Evolutionary conservation across 805 yeast species (phyloP).

Genomic region (Pichia gijzeniarum): DNA sequence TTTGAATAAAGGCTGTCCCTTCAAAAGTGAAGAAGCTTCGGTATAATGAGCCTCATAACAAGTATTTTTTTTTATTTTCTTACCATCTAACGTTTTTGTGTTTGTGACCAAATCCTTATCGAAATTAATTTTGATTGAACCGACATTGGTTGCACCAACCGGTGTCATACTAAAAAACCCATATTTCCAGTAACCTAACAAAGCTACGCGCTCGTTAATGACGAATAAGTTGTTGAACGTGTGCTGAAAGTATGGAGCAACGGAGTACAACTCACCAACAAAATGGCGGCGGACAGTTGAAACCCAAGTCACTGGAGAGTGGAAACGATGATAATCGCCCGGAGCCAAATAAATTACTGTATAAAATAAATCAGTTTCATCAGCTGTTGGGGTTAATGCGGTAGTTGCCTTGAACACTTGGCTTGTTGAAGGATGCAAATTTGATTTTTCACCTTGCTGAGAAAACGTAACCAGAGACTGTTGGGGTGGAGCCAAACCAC

Average conservation of each 20-base stretch:
- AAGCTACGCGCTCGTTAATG: conserved; percentile 89
- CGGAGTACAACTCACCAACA: conserved; percentile 91
- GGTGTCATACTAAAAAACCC: conserved; percentile 99
- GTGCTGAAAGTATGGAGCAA: conserved; percentile 92
- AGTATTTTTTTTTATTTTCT: conserved; percentile 58
- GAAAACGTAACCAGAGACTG: conserved; percentile 35
- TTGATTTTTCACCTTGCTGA: conserved; percentile 65
- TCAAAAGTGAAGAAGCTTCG: conserved; percentile 65
- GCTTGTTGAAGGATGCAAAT: conserved; percentile 24
- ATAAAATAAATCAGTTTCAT: conserved; percentile 61
- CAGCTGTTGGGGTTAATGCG: conserved; percentile 21
- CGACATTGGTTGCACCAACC: conserved; percentile 98
- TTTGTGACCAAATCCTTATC: conserved; percentile 88
- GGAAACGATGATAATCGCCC: conserved; percentile 96
- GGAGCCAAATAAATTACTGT: conserved; percentile 95
- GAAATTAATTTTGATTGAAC: conserved; percentile 85
- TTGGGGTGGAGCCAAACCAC: conserved; percentile 1
- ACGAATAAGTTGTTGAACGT: conserved; percentile 83
- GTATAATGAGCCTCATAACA: conserved; percentile 93
- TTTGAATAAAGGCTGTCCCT: conserved; percentile 82
- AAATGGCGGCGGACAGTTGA: conserved; percentile 89
- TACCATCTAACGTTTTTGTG: conserved; percentile 50
- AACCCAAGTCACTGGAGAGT: conserved; percentile 96
- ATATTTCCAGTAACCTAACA: conserved; percentile 92
- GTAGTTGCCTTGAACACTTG: conserved; percentile 22